Conservation (phyloP, 1,284 basidiomycete species). For the Cutaneotrichosporon sp. region DNA sequence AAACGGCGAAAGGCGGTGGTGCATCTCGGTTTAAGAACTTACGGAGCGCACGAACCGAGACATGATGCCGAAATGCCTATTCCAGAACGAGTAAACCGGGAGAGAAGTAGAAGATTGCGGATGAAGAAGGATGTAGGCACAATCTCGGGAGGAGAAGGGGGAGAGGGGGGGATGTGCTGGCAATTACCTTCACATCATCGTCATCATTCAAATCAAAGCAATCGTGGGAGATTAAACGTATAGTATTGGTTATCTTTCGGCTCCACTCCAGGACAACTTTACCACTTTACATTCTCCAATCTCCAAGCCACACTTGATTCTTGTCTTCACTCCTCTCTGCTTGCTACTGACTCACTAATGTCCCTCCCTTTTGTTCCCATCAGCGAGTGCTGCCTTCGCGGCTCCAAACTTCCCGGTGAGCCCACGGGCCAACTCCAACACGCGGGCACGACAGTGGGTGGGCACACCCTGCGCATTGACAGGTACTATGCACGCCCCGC, state of each 20-base stretch:
- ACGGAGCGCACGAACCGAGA: constrained; percentile 61
- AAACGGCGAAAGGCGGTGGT: too few relatives aligned
- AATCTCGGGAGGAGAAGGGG: background rate
- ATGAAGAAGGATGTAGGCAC: background rate
- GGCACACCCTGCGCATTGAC: constrained; percentile 14
- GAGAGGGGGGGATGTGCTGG: too few relatives aligned
- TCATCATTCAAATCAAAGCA: background rate
- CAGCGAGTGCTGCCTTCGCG: constrained; percentile 34
- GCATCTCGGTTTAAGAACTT: constrained; percentile 15
- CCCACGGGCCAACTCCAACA: constrained; percentile 32
- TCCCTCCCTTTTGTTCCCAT: constrained; percentile 27
- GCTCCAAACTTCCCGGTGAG: constrained; percentile 28
- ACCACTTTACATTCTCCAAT: too few relatives aligned
- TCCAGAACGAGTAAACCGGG: constrained; percentile 3
- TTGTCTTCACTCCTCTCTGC: background rate
- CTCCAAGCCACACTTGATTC: too few relatives aligned
- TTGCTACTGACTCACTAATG: background rate
- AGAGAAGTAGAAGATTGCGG: background rate
- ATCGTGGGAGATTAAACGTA: too few relatives aligned
- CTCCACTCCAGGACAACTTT: too few relatives aligned
- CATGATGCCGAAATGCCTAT: constrained; percentile 42
- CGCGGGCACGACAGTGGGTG: background rate
- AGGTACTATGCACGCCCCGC: constrained; percentile 45
- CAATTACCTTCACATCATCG: too few relatives aligned
- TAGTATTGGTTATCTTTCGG: too few relatives aligned